Conservation (phyloP, 108 stramenopile species). For the Fistulifera solaris region DNA sequence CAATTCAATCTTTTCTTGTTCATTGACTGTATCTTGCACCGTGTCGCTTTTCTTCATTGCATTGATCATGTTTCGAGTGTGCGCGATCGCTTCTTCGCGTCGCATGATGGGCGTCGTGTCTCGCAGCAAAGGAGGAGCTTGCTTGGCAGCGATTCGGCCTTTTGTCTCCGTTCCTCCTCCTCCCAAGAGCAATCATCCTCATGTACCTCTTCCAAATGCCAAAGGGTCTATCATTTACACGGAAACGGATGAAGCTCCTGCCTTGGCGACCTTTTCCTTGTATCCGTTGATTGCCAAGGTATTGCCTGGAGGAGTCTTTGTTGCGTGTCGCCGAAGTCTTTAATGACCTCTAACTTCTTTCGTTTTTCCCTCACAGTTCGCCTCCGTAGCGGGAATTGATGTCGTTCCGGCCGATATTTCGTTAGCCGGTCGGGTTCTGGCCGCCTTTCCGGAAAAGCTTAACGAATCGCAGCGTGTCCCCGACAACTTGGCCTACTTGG, state of each 20-base stretch:
- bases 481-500: slow-evolving; percentile 78
- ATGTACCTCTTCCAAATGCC: slow-evolving; percentile 45
- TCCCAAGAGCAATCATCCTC: slow-evolving; percentile 74
- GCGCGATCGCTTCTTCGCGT: too few species aligned
- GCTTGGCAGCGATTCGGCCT: not conserved
- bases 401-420: slow-evolving; percentile 80
- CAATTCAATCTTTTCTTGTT: too few species aligned
- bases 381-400: slow-evolving; percentile 58
- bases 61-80: too few species aligned
- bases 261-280: slow-evolving; percentile 81
- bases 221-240: slow-evolving; percentile 83
- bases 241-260: slow-evolving; percentile 89
- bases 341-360: too few species aligned
- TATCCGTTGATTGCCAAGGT: slow-evolving; percentile 80
- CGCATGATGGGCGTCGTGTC: not conserved
- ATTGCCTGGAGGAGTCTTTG: too few species aligned
- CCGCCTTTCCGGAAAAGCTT: slow-evolving; percentile 75
- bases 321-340: too few species aligned
- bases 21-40: too few species aligned
- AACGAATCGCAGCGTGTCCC: slow-evolving; percentile 72
- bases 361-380: slow-evolving; percentile 33
- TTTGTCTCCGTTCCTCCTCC: slow-evolving; percentile 35
- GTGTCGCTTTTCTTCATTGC: too few species aligned
- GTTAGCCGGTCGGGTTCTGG: slow-evolving; percentile 76
- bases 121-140: not conserved